These are phyloP conservation scores for Takashimella tepidaria DNA, from an alignment of 1,284 basidiomycete species.

Conservation along the genomic window DNA sequence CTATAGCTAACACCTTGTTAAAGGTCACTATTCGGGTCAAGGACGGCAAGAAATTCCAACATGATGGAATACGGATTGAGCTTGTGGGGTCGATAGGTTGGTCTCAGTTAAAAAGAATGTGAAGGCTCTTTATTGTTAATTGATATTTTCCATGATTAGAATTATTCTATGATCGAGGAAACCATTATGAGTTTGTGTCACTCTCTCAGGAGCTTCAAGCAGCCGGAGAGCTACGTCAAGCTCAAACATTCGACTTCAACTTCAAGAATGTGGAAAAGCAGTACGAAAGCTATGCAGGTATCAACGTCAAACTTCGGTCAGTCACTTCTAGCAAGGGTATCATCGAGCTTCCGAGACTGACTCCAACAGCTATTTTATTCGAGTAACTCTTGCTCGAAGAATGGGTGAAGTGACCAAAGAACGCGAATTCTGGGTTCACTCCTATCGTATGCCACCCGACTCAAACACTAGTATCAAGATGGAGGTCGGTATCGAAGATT, in stretches of 20 bases:
- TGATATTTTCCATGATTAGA: slow-evolving; percentile 57
- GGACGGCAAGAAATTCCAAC: slow-evolving; percentile 90
- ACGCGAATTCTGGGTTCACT: slow-evolving; percentile 94
- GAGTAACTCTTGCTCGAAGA: slow-evolving; percentile 80
- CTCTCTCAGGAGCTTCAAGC: slow-evolving; percentile 90
- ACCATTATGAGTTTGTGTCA: slow-evolving; percentile 96
- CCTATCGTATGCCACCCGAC: slow-evolving; percentile 96
- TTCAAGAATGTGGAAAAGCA: slow-evolving; percentile 99
- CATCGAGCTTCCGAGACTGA: not conserved
- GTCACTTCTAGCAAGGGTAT: slow-evolving; percentile 27
- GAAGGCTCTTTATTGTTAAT: no score
- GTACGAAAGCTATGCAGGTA: slow-evolving; percentile 95
- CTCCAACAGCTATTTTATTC: slow-evolving; percentile 79
- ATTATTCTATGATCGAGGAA: slow-evolving; percentile 77
- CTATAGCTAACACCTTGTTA: not conserved
- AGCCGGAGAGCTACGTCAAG: slow-evolving; percentile 89
- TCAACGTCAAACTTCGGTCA: slow-evolving; percentile 93
- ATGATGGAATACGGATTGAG: slow-evolving; percentile 97
- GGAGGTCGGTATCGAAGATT: slow-evolving; percentile 99
- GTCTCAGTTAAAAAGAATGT: no score
- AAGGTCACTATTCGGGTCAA: slow-evolving; percentile 82
- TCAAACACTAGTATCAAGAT: slow-evolving; percentile 98
- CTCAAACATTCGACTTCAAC: slow-evolving; percentile 89
- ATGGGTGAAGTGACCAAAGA: slow-evolving; percentile 92
- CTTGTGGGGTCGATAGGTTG: slow-evolving; percentile 92